Percentiles rank a stretch among this genome's conserved stretches.
Evolutionary conservation across 2,329 filamentous ascomycete species (phyloP).

Genomic region (Fusarium graminum): DNA sequence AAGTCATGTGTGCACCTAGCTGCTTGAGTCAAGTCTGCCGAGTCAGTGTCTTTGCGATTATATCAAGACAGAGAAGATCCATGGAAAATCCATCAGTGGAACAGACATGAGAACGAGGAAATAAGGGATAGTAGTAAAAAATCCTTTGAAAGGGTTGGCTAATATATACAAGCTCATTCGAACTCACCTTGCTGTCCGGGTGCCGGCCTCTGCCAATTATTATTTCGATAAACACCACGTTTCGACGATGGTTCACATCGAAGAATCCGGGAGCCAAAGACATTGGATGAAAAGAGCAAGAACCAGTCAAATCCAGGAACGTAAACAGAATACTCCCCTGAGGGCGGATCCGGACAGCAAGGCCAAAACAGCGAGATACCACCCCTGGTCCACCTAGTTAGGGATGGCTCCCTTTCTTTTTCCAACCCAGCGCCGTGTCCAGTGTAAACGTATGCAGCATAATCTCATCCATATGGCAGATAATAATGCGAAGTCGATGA

Average conservation of each 20-base stretch:
- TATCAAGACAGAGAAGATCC: slow-evolving; percentile 43
- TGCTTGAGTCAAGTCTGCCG: slow-evolving; percentile 45
- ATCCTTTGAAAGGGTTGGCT: slow-evolving; percentile 59
- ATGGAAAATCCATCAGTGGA: slow-evolving; percentile 42
- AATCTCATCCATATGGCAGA: slow-evolving; percentile 51
- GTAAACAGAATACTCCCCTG: slow-evolving; percentile 49
- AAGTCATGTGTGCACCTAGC: slow-evolving; percentile 40
- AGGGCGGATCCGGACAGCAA: slow-evolving; percentile 55
- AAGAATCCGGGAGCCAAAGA: slow-evolving; percentile 47
- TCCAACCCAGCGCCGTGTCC: slow-evolving; percentile 51
- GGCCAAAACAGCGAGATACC: slow-evolving; percentile 45
- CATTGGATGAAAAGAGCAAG: slow-evolving; percentile 45
- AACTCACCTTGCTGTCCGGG: slow-evolving; percentile 68
- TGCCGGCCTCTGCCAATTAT: slow-evolving; percentile 53
- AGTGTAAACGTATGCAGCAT: slow-evolving; percentile 53
- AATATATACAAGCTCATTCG: slow-evolving; percentile 65
- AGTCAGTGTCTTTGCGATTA: slow-evolving; percentile 46
- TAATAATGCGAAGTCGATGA: slow-evolving; percentile 45
- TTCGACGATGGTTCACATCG: slow-evolving; percentile 44
- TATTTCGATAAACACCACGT: slow-evolving; percentile 46
- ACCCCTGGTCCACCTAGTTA: slow-evolving; percentile 45
- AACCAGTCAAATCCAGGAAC: slow-evolving; percentile 50
- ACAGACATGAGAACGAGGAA: slow-evolving; percentile 17
- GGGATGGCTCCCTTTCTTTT: slow-evolving; percentile 47
- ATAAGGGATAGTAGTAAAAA: slow-evolving; percentile 40